Evolutionary conservation across 2,329 filamentous ascomycete genomes (phyloP).

Genomic region (Sporothrix euskadiensis): DNA sequence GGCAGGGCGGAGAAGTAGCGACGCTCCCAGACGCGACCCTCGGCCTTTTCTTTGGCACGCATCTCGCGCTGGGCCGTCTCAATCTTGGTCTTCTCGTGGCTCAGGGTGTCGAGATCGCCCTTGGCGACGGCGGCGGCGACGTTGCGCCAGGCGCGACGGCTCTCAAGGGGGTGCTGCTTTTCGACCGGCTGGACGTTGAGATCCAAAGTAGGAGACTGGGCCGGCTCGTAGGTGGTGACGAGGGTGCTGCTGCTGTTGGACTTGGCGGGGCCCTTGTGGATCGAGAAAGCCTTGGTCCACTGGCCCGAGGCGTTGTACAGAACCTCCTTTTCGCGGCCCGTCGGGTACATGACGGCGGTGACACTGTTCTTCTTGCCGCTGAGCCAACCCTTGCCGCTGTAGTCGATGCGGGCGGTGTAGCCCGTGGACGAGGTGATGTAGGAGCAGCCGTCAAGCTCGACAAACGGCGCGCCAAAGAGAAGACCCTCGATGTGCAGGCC

Average conservation of each 20-base stretch:
- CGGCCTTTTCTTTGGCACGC: conserved; percentile 72
- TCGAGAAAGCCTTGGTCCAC: conserved; percentile 81
- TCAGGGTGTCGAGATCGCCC: conserved; percentile 81
- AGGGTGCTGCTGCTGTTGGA: conserved; percentile 45
- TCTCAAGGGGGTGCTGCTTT: conserved; percentile 83
- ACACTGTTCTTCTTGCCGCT: conserved; percentile 95
- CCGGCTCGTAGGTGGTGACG: conserved; percentile 63
- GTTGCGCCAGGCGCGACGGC: conserved; percentile 81
- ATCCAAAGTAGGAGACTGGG: conserved; percentile 59
- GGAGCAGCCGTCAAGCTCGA: conserved; percentile 83
- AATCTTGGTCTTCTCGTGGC: conserved; percentile 79
- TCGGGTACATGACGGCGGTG: conserved; percentile 69
- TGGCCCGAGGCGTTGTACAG: conserved; percentile 84
- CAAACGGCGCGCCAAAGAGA: conserved; percentile 80
- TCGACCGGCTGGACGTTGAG: conserved; percentile 72
- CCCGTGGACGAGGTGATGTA: conserved; percentile 86
- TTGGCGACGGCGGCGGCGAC: conserved; percentile 78
- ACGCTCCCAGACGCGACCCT: conserved; percentile 75
- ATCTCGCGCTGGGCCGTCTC: conserved; percentile 80
- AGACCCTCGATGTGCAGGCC: conserved; percentile 91
- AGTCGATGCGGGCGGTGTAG: conserved; percentile 87
- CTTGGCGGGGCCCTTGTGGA: conserved; percentile 66
- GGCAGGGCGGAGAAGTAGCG: conserved; percentile 71
- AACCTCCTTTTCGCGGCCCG: conserved; percentile 70
- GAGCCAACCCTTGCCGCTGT: conserved; percentile 90